These are phyloP conservation scores for Neonectria hederae DNA, from an alignment of 2,329 filamentous ascomycete species.

Conservation along the genomic window DNA sequence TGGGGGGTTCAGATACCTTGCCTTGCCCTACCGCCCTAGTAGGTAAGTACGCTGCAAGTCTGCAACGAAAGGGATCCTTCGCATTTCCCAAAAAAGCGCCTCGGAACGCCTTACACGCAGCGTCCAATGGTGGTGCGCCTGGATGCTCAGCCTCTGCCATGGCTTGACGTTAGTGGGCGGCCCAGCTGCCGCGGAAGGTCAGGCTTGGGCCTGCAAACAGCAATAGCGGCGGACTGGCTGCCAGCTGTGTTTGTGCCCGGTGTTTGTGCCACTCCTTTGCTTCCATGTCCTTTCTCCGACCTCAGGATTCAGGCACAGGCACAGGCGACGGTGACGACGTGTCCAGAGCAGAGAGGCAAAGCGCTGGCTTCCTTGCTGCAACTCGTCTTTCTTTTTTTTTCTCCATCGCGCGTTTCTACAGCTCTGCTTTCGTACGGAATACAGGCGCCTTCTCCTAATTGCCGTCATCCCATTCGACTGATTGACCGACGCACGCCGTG, in stretches of 20 bases:
- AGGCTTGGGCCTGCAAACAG: constrained; percentile 11
- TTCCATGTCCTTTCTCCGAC: constrained; percentile 11
- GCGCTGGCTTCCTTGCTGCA: background rate
- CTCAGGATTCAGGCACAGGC: constrained; percentile 21
- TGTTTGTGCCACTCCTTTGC: background rate
- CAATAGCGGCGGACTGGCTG: background rate
- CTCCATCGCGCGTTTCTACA: background rate
- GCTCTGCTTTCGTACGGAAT: background rate
- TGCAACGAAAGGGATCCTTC: background rate
- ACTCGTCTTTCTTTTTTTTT: background rate
- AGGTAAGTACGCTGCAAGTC: too few relatives aligned
- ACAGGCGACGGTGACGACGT: constrained; percentile 19
- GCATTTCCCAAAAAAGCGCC: constrained; percentile 4
- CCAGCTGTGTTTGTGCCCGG: background rate
- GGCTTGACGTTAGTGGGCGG: constrained; percentile 23
- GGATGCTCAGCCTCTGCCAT: constrained; percentile 24
- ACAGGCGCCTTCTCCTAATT: background rate
- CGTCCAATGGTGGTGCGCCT: constrained; percentile 24
- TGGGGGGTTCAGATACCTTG: background rate
- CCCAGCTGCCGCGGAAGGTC: constrained; percentile 6
- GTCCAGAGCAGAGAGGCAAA: constrained; percentile 13
- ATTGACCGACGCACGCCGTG: background rate
- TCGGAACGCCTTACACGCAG: constrained; percentile 10
- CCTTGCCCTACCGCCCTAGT: too few relatives aligned
- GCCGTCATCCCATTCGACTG: background rate